Conservation (phyloP, 1,139 yeast genomes). For the Saccharomyces uvarum region DNA sequence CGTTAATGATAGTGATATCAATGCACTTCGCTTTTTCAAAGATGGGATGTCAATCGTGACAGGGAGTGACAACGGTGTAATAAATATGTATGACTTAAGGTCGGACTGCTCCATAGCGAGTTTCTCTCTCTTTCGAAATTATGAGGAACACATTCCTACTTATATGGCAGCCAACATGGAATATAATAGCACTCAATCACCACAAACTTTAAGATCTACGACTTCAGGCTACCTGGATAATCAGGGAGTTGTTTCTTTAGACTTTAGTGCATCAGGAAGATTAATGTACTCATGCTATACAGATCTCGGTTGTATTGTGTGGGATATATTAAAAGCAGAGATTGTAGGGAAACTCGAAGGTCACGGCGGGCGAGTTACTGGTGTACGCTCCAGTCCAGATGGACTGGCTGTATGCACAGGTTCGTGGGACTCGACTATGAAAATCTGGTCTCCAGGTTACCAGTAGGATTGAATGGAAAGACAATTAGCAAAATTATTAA, state of each 20-base stretch:
- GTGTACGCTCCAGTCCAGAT: constrained; percentile 62
- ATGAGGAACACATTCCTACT: constrained; percentile 14
- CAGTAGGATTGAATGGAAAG: constrained; percentile 6
- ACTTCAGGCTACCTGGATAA: constrained; percentile 38
- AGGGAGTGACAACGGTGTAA: constrained; percentile 74
- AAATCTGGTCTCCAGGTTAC: constrained; percentile 50
- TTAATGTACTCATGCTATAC: constrained; percentile 69
- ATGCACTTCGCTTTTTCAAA: constrained; percentile 58
- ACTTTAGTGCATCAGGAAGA: constrained; percentile 70
- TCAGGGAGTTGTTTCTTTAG: constrained; percentile 63
- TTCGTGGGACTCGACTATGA: constrained; percentile 63
- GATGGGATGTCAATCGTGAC: constrained; percentile 59
- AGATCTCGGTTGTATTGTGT: constrained; percentile 64
- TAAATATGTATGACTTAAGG: constrained; percentile 69
- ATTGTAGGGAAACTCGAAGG: constrained; percentile 56
- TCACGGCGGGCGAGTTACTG: constrained; percentile 54
- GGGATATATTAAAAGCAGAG: constrained; percentile 69
- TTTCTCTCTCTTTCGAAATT: constrained; percentile 37
- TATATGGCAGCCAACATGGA: constrained; percentile 12
- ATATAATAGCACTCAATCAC: constrained; percentile 9
- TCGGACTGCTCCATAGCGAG: constrained; percentile 62
- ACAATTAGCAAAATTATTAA: background rate
- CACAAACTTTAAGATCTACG: constrained; percentile 17
- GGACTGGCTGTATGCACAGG: constrained; percentile 69
- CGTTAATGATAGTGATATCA: constrained; percentile 61